phyloP scores from a whole-genome alignment of 768 basidiomycete genomes.

The Nevesoporus exiguus region DNA sequence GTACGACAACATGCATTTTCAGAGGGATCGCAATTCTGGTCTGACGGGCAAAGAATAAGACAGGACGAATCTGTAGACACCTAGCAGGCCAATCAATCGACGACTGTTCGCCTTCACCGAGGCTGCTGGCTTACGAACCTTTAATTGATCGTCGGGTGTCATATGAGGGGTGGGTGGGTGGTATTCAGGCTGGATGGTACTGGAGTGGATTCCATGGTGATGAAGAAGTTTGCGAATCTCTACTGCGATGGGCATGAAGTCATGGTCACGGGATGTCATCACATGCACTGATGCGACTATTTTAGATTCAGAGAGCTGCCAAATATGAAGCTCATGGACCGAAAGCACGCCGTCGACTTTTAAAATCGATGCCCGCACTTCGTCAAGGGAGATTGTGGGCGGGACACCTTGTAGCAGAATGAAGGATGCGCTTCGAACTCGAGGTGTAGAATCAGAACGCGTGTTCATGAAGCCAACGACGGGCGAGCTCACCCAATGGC shows the following conservation, averaged over 20 bases:
- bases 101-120: not conserved
- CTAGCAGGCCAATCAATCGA: slow-evolving; percentile 29
- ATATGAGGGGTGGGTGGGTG: slow-evolving; percentile 33
- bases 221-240: slow-evolving; percentile 85
- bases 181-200: slow-evolving; percentile 93
- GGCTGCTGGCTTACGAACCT: slow-evolving; percentile 36
- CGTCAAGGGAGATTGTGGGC: slow-evolving; percentile 82
- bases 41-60: slow-evolving; percentile 68
- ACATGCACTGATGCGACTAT: slow-evolving; percentile 96
- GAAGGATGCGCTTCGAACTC: slow-evolving; percentile 87
- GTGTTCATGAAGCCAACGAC: not conserved
- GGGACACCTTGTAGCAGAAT: slow-evolving; percentile 96
- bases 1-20: slow-evolving; percentile 81
- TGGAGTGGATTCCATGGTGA: slow-evolving; percentile 89
- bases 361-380: slow-evolving; percentile 78
- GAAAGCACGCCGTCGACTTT: slow-evolving; percentile 77
- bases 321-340: slow-evolving; percentile 93
- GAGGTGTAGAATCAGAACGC: slow-evolving; percentile 6
- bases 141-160: slow-evolving; percentile 45
- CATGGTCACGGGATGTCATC: slow-evolving; percentile 70
- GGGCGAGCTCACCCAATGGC: slow-evolving; percentile 63
- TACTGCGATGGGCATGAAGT: slow-evolving; percentile 89
- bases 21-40: slow-evolving; percentile 60
- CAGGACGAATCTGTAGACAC: slow-evolving; percentile 55
- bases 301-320: slow-evolving; percentile 95